Base-by-base conservation (phyloP, 2,329 filamentous ascomycete species). In the Colletotrichum brevisporum region DNA sequence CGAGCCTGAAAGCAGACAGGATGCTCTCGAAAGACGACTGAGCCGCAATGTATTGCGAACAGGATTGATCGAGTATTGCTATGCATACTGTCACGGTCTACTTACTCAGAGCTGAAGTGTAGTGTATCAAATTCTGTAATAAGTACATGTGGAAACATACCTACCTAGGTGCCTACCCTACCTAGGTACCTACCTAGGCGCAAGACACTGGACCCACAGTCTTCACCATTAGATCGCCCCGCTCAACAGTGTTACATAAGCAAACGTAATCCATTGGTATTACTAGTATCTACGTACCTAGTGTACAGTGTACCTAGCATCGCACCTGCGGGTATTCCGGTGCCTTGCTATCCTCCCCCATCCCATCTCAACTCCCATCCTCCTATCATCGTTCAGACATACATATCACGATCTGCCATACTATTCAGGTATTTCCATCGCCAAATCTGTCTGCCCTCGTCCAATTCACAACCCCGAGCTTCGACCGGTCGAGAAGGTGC, bases 301-400 rank as follows among this genome's bases (percentile, higher is more conserved):
- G 31, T 36, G 9, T 36, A 10, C 6, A 31, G 27, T 9, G 27
- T 31, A 9, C 26, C 10, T 31, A 41, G 55, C 18, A 50, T 47
- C 62, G 62, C 58, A 47, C 41, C 61, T 27, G 39, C 36, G 56
- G 55, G 60, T 24, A 9, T 51, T 60, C 54, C 56, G 31, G 51
- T 56, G 53, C 50, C 41, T 48, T 48, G 8, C 31, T 2, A 8
- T 36, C 31, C 31, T 10, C 6, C 31, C 27, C 31, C 31, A 36
- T 36, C 8, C 31, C 31, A 10, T 36, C 58, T 51, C 48, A 57
- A 56, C 48, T 15, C 16, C 50, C 24, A 21, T n/a, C 31, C 16
- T 69, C 61, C 61, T 69, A 59, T 60, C 61, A 55, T 45, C 62
- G 62, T 26, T 45, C 62, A 60, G 55, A 45, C 26, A 51, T 55